phyloP scores from a whole-genome alignment of 2,329 filamentous ascomycete genomes.

The Microdochium nivale region DNA sequence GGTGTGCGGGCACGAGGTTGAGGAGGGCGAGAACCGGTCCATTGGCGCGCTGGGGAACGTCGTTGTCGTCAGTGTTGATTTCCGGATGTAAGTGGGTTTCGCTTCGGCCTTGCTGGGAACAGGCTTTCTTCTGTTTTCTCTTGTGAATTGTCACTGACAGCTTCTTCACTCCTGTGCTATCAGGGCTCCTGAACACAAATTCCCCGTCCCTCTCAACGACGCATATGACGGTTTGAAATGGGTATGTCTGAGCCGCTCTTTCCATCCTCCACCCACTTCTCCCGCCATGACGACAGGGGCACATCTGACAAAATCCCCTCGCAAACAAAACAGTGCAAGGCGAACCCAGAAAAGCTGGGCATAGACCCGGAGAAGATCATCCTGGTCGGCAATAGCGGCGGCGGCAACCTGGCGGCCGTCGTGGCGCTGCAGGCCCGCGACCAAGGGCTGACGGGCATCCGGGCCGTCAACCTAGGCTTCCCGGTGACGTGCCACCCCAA shows the following conservation, averaged over 20 bases:
- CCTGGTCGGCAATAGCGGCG: conserved; percentile 39
- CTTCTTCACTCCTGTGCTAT: not conserved
- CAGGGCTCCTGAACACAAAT: conserved; percentile 33
- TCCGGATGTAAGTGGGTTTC: conserved; percentile 16
- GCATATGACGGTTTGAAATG: conserved; percentile 38
- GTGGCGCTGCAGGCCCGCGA: conserved; percentile 21
- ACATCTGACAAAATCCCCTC: not conserved
- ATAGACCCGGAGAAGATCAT: conserved; percentile 28
- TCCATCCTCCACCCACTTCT: no score
- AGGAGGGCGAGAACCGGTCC: conserved; percentile 25
- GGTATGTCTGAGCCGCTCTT: conserved; percentile 20
- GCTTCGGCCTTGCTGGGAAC: not conserved
- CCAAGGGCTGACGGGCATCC: conserved; percentile 20
- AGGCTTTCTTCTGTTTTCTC: no score
- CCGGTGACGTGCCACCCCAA: conserved; percentile 26
- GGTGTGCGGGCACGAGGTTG: conserved; percentile 23
- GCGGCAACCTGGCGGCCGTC: conserved; percentile 31
- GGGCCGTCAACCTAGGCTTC: conserved; percentile 24
- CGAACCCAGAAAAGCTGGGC: conserved; percentile 30
- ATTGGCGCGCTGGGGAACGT: conserved; percentile 21
- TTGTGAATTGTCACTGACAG: not conserved
- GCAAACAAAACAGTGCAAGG: conserved; percentile 29
- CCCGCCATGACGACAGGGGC: not conserved
- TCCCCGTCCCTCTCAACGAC: conserved; percentile 39
- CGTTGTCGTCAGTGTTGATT: conserved; percentile 27